These are phyloP conservation scores for Neonectria ditissima DNA, from an alignment of 2,329 filamentous ascomycete species.

Conservation along the genomic window DNA sequence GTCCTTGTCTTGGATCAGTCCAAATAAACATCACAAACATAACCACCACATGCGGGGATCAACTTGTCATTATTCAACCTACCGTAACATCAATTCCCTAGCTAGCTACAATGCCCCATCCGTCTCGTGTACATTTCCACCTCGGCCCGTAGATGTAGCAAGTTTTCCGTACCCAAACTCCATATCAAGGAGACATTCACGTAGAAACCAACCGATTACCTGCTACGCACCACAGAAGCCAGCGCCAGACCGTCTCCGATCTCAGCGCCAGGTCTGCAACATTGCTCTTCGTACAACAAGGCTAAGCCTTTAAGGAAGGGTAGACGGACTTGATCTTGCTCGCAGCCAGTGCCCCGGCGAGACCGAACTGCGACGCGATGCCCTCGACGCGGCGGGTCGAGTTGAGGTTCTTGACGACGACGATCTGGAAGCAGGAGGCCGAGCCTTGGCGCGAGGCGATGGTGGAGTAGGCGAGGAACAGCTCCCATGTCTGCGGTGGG, in stretches of 20 bases:
- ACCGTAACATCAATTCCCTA: neutral
- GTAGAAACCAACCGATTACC: neutral
- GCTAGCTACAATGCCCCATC: neutral
- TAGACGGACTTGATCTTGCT: constrained; percentile 43
- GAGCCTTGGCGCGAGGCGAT: constrained; percentile 86
- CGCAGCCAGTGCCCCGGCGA: constrained; percentile 69
- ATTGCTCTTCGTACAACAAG: no score
- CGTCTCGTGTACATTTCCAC: neutral
- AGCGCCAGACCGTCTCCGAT: neutral
- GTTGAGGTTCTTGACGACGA: constrained; percentile 91
- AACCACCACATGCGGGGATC: no score
- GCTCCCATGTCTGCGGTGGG: constrained; percentile 83
- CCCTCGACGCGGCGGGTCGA: constrained; percentile 85
- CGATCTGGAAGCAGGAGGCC: constrained; percentile 89
- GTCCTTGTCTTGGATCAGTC: no score
- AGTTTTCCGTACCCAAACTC: constrained; percentile 8
- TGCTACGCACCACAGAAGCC: neutral
- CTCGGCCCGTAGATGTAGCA: neutral
- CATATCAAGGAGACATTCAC: neutral
- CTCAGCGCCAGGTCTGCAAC: no score
- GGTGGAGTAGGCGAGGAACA: constrained; percentile 87
- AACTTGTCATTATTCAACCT: neutral
- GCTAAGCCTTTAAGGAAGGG: constrained; percentile 11
- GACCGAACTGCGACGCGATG: constrained; percentile 74
- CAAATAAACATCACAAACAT: neutral